Base-by-base conservation (phyloP, 257 asterid genomes). In the Nyctanthes arbortristis region DNA sequence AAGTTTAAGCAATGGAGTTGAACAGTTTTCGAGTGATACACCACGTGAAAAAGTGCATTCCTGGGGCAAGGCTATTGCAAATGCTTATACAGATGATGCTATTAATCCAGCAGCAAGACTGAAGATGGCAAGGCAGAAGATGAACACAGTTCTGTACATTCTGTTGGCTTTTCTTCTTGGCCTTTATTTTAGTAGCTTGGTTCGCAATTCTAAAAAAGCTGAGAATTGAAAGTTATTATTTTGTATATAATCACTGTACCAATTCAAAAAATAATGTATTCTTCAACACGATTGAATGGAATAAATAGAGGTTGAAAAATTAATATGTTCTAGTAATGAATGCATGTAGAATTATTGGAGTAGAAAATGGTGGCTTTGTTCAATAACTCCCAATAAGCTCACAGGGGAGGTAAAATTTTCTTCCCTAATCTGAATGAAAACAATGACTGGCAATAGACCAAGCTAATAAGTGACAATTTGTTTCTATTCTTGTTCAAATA, bases 101-200 rank as follows among this genome's bases (percentile, higher is more conserved):
- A 80, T 47, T 12, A 75, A 63, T 32, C 68, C 73, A 13, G 84
- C 79, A 40, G 69, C 73, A 20, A 76, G 62, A 63, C 33, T 87
- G 81, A 87, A 67, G 88, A 80, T 59, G 79, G 77, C 82, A 49
- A 78, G 85, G 71, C 74, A 80, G 70, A 71, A 62, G 65, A 47
- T 79, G 72, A 59, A 62, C 14, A 75, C 68, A 58, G 75, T 45
- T 71, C 43, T 85, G 73, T 66, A 65, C 25, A 56, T 71, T 70
- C 56, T 88, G 9, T 30, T 81, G 60, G 89, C 79, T 33, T 65
- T 85, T 67, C 81, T 68, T 22, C 54, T 88, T 55, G 94, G 87
- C n/a, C 33, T 82, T 32, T 82, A 77, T 24, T 25, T 84, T 34
- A 63, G 49, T 36, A 81, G 75, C 12, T 33, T 77, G 73, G 59